Percentiles rank a stretch among this genome's conserved stretches.
phyloP scores from a whole-genome alignment of 345 rosid genomes.

The Gossypium australe region DNA sequence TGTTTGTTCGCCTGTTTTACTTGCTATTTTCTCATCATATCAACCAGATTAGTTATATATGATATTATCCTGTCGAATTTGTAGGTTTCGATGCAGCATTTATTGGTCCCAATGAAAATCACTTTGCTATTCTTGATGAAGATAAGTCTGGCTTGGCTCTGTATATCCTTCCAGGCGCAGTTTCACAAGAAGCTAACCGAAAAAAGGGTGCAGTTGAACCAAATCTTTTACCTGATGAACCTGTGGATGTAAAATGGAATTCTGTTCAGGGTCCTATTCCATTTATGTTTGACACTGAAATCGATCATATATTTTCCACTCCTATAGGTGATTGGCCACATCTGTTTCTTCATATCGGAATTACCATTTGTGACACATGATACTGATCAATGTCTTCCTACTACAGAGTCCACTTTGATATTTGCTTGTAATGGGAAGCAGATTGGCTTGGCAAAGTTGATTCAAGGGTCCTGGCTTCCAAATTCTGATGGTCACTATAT shows the following conservation, averaged over 20 bases:
- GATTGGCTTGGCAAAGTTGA: constrained; percentile 80
- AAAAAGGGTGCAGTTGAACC: constrained; percentile 49
- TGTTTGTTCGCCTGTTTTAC: not conserved
- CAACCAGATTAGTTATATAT: constrained; percentile 3
- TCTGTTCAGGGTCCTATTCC: constrained; percentile 74
- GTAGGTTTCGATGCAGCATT: constrained; percentile 91
- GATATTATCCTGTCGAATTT: constrained; percentile 1
- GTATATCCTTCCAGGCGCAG: constrained; percentile 68
- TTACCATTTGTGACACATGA: constrained; percentile 13
- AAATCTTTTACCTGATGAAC: constrained; percentile 28
- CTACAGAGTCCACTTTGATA: constrained; percentile 88
- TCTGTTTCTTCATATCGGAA: constrained; percentile 15
- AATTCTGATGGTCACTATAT: constrained; percentile 78
- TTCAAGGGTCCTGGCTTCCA: constrained; percentile 72
- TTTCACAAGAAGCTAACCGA: constrained; percentile 50
- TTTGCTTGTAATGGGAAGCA: constrained; percentile 79
- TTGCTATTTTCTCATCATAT: constrained; percentile 5
- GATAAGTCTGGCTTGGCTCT: constrained; percentile 81
- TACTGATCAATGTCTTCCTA: constrained; percentile 27
- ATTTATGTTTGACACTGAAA: constrained; percentile 87
- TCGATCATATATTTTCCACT: constrained; percentile 87
- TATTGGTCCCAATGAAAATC: constrained; percentile 76
- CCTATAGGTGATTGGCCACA: constrained; percentile 68
- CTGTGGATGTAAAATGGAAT: constrained; percentile 49
- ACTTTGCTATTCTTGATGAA: constrained; percentile 89